Evolutionary conservation across 495 filamentous ascomycete genomes (phyloP), one percentile per base, ranked within the genome.

Genomic region (Hypoxylon rickii): DNA sequence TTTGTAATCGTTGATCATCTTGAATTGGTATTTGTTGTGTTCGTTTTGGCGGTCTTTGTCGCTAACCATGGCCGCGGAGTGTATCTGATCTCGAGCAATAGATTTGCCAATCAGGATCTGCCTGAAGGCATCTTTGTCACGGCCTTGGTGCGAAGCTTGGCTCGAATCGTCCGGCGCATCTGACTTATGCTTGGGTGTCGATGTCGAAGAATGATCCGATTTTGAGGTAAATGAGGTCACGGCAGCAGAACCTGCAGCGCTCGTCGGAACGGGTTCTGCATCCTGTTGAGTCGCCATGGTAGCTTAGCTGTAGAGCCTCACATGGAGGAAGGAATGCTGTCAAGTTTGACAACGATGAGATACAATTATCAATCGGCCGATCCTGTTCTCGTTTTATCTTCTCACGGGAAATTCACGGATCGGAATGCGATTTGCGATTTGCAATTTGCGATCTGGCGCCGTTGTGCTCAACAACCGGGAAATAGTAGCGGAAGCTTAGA

Each of bases 61-160:
- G 24, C 82, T 73, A 36, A 80, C 73, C 55, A 86, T 73, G 15
- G 83, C 83, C 10, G 83, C 83, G 13, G 82, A 81, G 67, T 93
- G 84, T 13, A 87, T 66, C 41, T 85, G 78, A 63, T 96, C 92
- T 65, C 89, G 88, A 58, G 83, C 83, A 55, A 89, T 82, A 74
- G 88, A 93, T 59, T 90, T 83, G 32, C 92, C 82, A 44, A 96
- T 76, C 44, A 88, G 64, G 19, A 89, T 77, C 61, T 83, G 82
- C 11, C 86, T 77, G 33, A 73, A 68, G 19, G 67, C 55, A 26
- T 73, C 73, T 59, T 77, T 76, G 62, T 77, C 75, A 67, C 76
- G 76, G 37, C 63, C 60, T 7, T 67, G 63, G 13, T 69, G 48
- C 3, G 51, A 32, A 21, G 43, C 21, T 29, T 55, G 13, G 38